phyloP scores from a whole-genome alignment of 305 asterid genomes.

The Andrographis paniculata region DNA sequence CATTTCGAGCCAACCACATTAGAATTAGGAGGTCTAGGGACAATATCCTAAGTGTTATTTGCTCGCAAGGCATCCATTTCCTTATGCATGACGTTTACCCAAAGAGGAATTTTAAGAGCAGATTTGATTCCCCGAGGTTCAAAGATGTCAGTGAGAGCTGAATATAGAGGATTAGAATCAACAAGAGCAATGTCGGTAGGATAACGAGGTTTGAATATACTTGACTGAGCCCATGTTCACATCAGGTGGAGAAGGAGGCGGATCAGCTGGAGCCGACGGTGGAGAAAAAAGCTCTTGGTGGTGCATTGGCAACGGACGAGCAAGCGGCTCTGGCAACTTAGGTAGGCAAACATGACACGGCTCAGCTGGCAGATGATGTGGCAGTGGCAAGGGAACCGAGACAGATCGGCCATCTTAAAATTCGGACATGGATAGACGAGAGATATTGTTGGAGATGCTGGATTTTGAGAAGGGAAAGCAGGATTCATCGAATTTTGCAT shows the following conservation, averaged over 20 bases:
- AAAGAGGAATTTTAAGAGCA: neutral
- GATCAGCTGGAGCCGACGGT: neutral
- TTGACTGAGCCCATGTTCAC: neutral
- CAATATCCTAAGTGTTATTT: slow-evolving; percentile 1
- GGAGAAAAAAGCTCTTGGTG: neutral
- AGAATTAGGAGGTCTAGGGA: neutral
- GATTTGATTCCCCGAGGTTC: neutral
- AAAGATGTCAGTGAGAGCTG: neutral
- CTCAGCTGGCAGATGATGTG: too few relatives aligned
- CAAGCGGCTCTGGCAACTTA: too few relatives aligned
- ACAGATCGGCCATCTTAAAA: neutral
- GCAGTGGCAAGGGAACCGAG: neutral
- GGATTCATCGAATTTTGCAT: neutral
- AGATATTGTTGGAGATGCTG: neutral
- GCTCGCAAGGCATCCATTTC: neutral
- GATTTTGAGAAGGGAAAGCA: neutral
- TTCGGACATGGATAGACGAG: neutral
- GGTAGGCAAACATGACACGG: too few relatives aligned
- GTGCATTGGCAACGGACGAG: neutral
- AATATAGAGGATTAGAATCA: neutral
- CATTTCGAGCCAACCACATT: slow-evolving; percentile 1
- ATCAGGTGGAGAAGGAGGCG: slow-evolving; percentile 4
- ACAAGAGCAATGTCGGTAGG: neutral
- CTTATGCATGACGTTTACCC: neutral
- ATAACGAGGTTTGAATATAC: neutral